phyloP scores from a whole-genome alignment of 805 yeast genomes.

The Candida coleopterorum region DNA sequence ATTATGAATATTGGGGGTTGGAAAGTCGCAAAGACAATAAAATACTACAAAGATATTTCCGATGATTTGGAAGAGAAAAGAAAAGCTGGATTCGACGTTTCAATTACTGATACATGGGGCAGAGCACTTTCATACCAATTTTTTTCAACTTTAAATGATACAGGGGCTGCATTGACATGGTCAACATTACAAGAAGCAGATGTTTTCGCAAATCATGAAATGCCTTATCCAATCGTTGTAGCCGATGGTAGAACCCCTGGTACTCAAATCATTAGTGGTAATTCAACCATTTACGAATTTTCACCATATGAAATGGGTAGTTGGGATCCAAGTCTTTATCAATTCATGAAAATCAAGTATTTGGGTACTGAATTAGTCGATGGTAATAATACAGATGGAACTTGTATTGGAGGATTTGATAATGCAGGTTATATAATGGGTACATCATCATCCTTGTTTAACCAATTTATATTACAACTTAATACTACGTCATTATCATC shows the following conservation, averaged over 20 bases:
- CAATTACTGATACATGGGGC: constrained; percentile 39
- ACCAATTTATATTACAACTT: constrained; percentile 25
- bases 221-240: constrained; percentile 38
- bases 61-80: constrained; percentile 22
- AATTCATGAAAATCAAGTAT: constrained; percentile 26
- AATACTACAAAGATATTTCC: constrained; percentile 41
- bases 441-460: constrained; percentile 34
- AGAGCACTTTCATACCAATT: constrained; percentile 32
- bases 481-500: constrained; percentile 15
- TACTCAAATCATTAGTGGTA: constrained; percentile 48
- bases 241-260: constrained; percentile 64
- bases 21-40: constrained; percentile 46
- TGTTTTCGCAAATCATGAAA: constrained; percentile 23
- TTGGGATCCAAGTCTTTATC: constrained; percentile 36
- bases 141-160: constrained; percentile 20
- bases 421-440: constrained; percentile 39
- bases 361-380: constrained; percentile 23
- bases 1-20: constrained; percentile 62
- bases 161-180: constrained; percentile 30
- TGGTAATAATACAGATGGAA: constrained; percentile 14
- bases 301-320: constrained; percentile 38
- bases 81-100: constrained; percentile 29
- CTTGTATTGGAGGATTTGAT: constrained; percentile 28
- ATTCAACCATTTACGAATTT: constrained; percentile 56
- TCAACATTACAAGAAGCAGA: constrained; percentile 20